Base-by-base conservation (phyloP, 2,329 filamentous ascomycete genomes). In the Amylocarpus encephaloides region DNA sequence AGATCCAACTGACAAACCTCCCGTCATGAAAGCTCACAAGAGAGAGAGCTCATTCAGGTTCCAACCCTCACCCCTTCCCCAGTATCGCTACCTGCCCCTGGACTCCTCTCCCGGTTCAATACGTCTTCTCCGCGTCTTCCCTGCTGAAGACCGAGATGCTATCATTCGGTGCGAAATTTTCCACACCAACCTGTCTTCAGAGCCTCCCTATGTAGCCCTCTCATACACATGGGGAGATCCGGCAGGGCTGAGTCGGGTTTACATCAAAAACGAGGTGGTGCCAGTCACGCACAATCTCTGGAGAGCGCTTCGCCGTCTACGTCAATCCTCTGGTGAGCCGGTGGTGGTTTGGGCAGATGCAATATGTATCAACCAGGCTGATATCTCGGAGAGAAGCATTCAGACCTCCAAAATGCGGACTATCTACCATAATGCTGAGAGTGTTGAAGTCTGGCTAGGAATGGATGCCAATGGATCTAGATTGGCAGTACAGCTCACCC, bases 351-450 rank as follows among this genome's bases (percentile, higher is more conserved):
- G 53, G 53, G 30, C 46, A 12, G 51, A 54, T 45, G 52, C 49
- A 10, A 43, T 51, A 5, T 54, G 52, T 33, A 49, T 54, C 34
- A 48, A 51, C 43, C 53, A 73, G 71, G 22, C 73, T 65, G 46
- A 71, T 72, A 51, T 74, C 63, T 34, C 67, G 70, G 35, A 73
- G 39, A 32, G 47, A 36, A 36, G 43, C 15, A 22, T 43, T 7
- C 50, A 56, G 36, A 48, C 50, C 12, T 33, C 33, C 15, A 49
- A 48, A n/a, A 56, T 56, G 53, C 35, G 45, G n/a, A 33, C 3
- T 18, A 56, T 56, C 16, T 56, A 56, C 44, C 38, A 32, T 4
- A 30, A 38, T 22, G 49, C 52, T 3, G 44, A 34, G 9, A 42
- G 19, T 13, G 52, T 54, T 13, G 26, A 15, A 30, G 38, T 48